phyloP scores from a whole-genome alignment of 805 yeast genomes.

The Ogataea trehaloabstinens region DNA sequence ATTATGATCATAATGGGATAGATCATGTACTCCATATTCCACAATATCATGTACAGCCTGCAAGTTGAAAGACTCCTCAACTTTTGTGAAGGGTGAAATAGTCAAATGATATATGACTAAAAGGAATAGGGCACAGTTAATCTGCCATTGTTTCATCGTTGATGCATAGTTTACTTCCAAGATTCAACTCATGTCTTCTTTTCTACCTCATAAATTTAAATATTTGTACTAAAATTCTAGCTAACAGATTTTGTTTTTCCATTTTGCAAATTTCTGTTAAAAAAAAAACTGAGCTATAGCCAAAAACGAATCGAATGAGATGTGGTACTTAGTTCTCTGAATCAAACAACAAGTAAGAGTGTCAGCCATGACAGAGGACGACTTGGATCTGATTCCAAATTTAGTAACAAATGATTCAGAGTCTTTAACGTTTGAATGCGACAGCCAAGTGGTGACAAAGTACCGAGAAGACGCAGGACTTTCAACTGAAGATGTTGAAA shows the following conservation, averaged over 20 bases:
- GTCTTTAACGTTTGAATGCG: slow-evolving; percentile 24
- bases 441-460: background rate
- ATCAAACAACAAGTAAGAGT: too few species aligned
- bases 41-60: slow-evolving; percentile 87
- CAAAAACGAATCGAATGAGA: too few species aligned
- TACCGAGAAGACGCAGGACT: slow-evolving; percentile 18
- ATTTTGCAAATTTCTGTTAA: too few species aligned
- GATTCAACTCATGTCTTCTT: too few species aligned
- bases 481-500: slow-evolving; percentile 19
- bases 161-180: too few species aligned
- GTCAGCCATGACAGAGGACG: slow-evolving; percentile 13
- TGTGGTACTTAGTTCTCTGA: too few species aligned
- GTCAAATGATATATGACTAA: slow-evolving; percentile 48
- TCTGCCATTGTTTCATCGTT: too few species aligned
- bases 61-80: slow-evolving; percentile 88
- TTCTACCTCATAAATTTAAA: too few species aligned
- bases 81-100: slow-evolving; percentile 81
- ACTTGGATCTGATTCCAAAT: slow-evolving; percentile 27
- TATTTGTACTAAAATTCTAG: too few species aligned
- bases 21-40: slow-evolving; percentile 52
- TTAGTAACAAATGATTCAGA: slow-evolving; percentile 24
- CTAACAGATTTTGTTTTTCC: too few species aligned
- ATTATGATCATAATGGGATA: slow-evolving; percentile 63
- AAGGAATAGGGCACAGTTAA: slow-evolving; percentile 34
- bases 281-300: too few species aligned